phyloP scores from a whole-genome alignment of 192 early-diverging fungal species.

The Entomortierella beljakovae region DNA sequence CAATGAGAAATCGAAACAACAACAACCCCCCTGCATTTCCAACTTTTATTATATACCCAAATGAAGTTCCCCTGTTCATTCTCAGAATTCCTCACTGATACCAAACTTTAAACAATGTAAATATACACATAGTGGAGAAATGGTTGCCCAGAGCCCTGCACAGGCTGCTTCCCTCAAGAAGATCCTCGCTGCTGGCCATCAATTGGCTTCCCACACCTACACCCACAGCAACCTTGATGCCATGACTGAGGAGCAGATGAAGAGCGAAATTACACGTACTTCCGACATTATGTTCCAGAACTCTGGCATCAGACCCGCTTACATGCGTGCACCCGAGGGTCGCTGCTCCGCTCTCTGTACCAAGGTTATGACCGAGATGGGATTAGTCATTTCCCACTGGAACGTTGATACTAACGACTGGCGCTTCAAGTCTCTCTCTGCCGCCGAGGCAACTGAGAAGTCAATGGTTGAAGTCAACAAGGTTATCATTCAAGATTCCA shows the following conservation, averaged over 20 bases:
- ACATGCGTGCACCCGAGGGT: constrained; percentile 74
- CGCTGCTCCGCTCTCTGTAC: constrained; percentile 36
- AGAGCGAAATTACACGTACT: constrained; percentile 57
- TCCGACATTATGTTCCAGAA: constrained; percentile 61
- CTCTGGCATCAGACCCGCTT: constrained; percentile 63
- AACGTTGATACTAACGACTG: constrained; percentile 58
- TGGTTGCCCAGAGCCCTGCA: constrained; percentile 15
- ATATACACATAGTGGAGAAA: constrained; percentile 17
- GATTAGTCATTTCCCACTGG: constrained; percentile 51
- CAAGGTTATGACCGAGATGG: constrained; percentile 39
- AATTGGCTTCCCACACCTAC: constrained; percentile 70
- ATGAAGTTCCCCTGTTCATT: no score
- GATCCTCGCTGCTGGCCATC: constrained; percentile 63
- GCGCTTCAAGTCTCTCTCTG: constrained; percentile 21
- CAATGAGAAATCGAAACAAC: no score
- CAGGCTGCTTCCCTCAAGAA: constrained; percentile 43
- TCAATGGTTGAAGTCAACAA: constrained; percentile 40
- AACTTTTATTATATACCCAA: background rate
- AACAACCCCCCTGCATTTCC: background rate
- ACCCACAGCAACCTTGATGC: constrained; percentile 61
- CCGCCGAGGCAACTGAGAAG: constrained; percentile 6
- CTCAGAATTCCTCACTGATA: background rate
- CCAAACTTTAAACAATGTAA: background rate
- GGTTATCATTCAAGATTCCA: constrained; percentile 23
- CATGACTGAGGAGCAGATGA: constrained; percentile 56